phyloP scores from a whole-genome alignment of 305 asterid species.

The Ruellia speciosa region DNA sequence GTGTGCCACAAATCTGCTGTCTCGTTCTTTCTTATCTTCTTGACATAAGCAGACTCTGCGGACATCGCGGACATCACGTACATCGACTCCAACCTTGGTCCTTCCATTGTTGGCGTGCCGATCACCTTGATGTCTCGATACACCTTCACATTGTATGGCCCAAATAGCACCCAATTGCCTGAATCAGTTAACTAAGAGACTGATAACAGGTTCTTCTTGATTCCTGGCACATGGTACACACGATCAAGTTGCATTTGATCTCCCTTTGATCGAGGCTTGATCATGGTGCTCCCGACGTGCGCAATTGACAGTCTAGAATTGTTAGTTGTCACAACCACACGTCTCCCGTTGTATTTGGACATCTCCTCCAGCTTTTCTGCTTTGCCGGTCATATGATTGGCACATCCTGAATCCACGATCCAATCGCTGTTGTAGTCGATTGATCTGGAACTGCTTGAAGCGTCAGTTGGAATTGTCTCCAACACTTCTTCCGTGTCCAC shows the following conservation, averaged over 20 bases:
- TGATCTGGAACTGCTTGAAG: no score
- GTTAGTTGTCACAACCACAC: neutral
- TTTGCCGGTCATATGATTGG: neutral
- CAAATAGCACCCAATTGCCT: neutral
- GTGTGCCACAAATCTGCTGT: neutral
- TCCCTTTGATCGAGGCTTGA: no score
- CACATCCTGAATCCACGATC: neutral
- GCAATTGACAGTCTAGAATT: neutral
- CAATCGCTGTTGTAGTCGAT: neutral
- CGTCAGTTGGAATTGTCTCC: no score
- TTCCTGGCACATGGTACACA: conserved; percentile 1
- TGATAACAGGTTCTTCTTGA: neutral
- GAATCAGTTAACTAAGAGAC: neutral
- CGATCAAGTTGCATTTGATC: no score
- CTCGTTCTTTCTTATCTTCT: neutral
- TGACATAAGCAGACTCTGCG: neutral
- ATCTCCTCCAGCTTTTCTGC: neutral
- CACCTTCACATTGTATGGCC: neutral
- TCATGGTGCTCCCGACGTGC: neutral
- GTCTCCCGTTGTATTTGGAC: neutral
- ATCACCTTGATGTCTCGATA: neutral
- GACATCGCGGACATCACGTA: neutral
- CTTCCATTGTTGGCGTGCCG: neutral
- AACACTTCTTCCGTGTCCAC: no score
- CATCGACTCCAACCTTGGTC: neutral